Percentiles rank a stretch among this genome's conserved stretches.
These are phyloP conservation scores for Excoecaria agallocha DNA, from an alignment of 345 rosid genomes.

Conservation along the genomic window DNA sequence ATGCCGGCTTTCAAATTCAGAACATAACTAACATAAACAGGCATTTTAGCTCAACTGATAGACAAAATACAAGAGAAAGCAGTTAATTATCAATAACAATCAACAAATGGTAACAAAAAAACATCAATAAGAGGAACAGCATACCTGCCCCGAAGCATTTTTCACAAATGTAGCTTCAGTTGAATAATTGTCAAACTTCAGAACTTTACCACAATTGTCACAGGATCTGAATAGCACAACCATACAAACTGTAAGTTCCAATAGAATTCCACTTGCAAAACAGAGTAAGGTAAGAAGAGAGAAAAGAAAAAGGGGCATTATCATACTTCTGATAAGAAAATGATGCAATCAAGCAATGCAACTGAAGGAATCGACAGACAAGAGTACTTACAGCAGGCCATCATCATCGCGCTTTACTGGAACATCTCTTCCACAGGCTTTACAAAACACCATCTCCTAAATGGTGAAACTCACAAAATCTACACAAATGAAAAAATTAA, in stretches of 20 bases:
- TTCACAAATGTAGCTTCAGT: slow-evolving; percentile 25
- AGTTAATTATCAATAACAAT: background rate
- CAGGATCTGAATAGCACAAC: slow-evolving; percentile 25
- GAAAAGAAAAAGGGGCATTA: background rate
- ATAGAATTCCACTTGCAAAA: background rate
- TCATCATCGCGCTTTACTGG: slow-evolving; percentile 5
- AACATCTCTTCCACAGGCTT: slow-evolving; percentile 13
- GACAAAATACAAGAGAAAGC: background rate
- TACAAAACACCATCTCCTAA: slow-evolving; percentile 19
- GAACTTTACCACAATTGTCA: slow-evolving; percentile 24
- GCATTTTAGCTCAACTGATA: slow-evolving; percentile 2
- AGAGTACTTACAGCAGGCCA: slow-evolving; percentile 12
- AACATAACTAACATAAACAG: background rate
- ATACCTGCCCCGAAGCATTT: slow-evolving; percentile 19
- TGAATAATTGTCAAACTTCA: slow-evolving; percentile 21
- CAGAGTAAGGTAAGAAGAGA: background rate
- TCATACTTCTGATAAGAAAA: background rate
- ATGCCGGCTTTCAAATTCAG: background rate
- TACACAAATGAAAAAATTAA: background rate
- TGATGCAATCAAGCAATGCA: background rate
- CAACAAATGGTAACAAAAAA: too few relatives aligned
- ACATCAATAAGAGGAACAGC: background rate
- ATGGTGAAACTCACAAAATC: background rate
- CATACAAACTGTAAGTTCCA: background rate
- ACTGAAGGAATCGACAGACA: background rate